Evolutionary conservation across 306 rosid genomes (phyloP).

Genomic region (Carpinus fangiana): DNA sequence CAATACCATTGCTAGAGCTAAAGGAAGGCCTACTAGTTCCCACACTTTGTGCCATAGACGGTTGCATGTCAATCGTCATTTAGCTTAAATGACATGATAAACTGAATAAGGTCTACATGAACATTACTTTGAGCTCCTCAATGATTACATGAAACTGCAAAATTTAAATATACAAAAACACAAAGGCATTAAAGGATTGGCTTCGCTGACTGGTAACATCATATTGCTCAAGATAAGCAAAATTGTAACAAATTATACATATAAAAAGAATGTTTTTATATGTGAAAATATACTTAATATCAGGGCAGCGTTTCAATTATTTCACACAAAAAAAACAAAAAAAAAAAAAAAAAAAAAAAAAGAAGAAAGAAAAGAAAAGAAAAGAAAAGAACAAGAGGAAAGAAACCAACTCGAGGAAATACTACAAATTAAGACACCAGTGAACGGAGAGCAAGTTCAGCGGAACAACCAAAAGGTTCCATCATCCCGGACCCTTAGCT

Average conservation of each 20-base stretch:
- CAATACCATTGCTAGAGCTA: conserved; percentile 64
- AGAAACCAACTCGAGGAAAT: neutral
- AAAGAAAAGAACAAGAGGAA: neutral
- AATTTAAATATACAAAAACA: neutral
- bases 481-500: neutral
- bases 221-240: conserved; percentile 4
- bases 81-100: conserved; percentile 24
- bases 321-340: no score
- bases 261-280: neutral
- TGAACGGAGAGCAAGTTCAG: neutral
- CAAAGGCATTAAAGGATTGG: conserved; percentile 1
- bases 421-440: neutral
- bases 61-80: conserved; percentile 68
- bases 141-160: conserved; percentile 24
- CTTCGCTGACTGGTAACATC: conserved; percentile 2
- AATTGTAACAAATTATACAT: neutral
- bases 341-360: no score
- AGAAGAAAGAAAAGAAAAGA: no score
- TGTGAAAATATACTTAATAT: neutral
- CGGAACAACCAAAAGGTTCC: neutral
- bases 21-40: conserved; percentile 63
- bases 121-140: conserved; percentile 22
- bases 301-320: neutral
- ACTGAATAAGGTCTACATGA: conserved; percentile 26
- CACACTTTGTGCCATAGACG: conserved; percentile 59